phyloP scores from a whole-genome alignment of 345 rosid genomes.

The Lepidium africanum region DNA sequence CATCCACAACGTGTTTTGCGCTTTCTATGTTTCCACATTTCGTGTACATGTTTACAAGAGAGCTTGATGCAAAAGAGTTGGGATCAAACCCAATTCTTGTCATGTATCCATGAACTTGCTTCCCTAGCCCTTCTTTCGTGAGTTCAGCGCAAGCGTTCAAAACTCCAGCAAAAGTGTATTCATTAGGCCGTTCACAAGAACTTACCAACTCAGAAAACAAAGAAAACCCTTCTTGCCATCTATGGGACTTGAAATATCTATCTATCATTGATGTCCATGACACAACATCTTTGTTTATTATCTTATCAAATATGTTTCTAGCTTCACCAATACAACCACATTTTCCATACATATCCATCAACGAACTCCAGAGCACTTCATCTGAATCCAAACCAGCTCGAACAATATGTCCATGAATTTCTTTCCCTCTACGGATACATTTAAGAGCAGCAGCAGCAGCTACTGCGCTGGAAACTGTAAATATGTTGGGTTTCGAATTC shows the following conservation, averaged over 20 bases:
- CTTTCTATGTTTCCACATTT: conserved; percentile 70
- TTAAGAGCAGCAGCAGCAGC: conserved; percentile 64
- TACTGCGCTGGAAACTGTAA: conserved; percentile 58
- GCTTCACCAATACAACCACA: conserved; percentile 79
- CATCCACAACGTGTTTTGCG: conserved; percentile 54
- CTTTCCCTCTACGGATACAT: conserved; percentile 53
- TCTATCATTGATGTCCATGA: conserved; percentile 88
- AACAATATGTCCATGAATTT: conserved; percentile 67
- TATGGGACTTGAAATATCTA: conserved; percentile 58
- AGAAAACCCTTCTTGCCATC: conserved; percentile 54
- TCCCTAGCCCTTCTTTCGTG: conserved; percentile 59
- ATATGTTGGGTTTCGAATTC: conserved; percentile 38
- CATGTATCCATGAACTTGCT: conserved; percentile 82
- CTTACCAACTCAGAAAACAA: conserved; percentile 47
- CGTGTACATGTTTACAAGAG: conserved; percentile 82
- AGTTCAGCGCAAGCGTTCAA: conserved; percentile 66
- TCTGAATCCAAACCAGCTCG: conserved; percentile 69
- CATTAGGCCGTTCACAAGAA: conserved; percentile 59
- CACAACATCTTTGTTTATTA: conserved; percentile 60
- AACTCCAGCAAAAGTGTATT: conserved; percentile 72
- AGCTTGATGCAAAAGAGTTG: conserved; percentile 59
- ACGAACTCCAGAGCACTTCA: conserved; percentile 86
- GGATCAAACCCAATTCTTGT: conserved; percentile 54
- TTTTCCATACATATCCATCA: conserved; percentile 82
- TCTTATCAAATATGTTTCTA: conserved; percentile 56